A percentile compares a stretch with the other conserved stretches of the same genome.
These are phyloP conservation scores for Aspergillus mulundensis DNA, from an alignment of 495 filamentous ascomycete genomes.

Conservation along the genomic window DNA sequence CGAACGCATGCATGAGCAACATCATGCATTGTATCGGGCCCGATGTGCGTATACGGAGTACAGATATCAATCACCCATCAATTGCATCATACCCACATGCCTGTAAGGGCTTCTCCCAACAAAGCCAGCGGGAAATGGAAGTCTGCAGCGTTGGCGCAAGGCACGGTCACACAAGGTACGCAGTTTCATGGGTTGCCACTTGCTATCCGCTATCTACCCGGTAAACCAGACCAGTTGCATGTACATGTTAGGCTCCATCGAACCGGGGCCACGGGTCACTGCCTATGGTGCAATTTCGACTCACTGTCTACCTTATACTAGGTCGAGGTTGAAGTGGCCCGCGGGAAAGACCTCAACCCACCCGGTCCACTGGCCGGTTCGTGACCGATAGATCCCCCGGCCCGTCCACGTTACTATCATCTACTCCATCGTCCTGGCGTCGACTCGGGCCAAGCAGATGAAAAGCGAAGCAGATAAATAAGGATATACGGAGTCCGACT, in stretches of 20 bases:
- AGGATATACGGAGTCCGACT: no score
- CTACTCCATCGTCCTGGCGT: background rate
- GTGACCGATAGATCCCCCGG: background rate
- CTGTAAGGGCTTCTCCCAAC: background rate
- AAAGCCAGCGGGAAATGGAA: background rate
- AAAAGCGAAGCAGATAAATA: background rate
- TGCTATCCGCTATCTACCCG: background rate
- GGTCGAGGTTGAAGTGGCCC: background rate
- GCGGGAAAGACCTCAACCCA: background rate
- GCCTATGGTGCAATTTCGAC: background rate
- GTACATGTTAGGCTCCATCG: background rate
- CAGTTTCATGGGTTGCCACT: background rate
- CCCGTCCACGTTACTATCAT: background rate
- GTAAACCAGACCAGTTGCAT: background rate
- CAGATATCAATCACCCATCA: background rate
- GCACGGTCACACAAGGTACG: background rate
- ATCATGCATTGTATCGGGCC: background rate
- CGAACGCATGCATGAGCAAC: background rate
- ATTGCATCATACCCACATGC: background rate
- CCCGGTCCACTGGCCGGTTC: background rate
- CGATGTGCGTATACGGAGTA: background rate
- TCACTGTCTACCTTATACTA: background rate
- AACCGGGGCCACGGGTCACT: background rate
- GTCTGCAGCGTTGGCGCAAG: background rate
- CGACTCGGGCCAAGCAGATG: background rate